phyloP scores from a whole-genome alignment of 345 rosid species.

The Microcos paniculata region DNA sequence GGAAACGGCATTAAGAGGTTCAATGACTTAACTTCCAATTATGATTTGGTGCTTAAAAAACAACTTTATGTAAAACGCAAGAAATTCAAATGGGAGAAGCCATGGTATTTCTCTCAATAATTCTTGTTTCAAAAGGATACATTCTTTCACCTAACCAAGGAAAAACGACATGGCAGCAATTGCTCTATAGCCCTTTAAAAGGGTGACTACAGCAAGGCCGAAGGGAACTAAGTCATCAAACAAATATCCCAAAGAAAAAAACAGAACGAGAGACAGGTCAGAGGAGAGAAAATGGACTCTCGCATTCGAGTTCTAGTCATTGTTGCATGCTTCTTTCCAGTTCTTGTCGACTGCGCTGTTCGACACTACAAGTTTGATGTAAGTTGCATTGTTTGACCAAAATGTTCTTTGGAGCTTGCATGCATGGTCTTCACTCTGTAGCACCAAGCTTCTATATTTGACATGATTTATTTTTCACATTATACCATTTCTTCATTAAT shows the following conservation, averaged over 20 bases:
- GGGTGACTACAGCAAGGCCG: slow-evolving; percentile 23
- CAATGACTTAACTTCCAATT: not conserved
- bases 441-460: too few species aligned
- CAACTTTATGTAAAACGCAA: slow-evolving; percentile 42
- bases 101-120: slow-evolving; percentile 14
- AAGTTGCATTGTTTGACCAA: slow-evolving; percentile 18
- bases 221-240: slow-evolving; percentile 5
- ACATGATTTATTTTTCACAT: too few species aligned
- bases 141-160: slow-evolving; percentile 47
- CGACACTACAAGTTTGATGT: slow-evolving; percentile 78
- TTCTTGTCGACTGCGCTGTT: slow-evolving; percentile 47
- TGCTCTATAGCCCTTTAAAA: slow-evolving; percentile 42
- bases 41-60: not conserved
- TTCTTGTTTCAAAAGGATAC: slow-evolving; percentile 53
- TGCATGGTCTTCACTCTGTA: not conserved
- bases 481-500: too few species aligned
- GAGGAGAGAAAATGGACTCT: slow-evolving; percentile 29
- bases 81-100: slow-evolving; percentile 20
- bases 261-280: slow-evolving; percentile 12
- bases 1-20: not conserved
- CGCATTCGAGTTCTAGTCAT: slow-evolving; percentile 42
- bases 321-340: slow-evolving; percentile 42
- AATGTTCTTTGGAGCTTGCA: not conserved
- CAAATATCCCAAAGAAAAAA: slow-evolving; percentile 6
- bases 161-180: slow-evolving; percentile 65